phyloP scores from a whole-genome alignment of 73 alveolate species.

The Durusdinium trenchii region DNA sequence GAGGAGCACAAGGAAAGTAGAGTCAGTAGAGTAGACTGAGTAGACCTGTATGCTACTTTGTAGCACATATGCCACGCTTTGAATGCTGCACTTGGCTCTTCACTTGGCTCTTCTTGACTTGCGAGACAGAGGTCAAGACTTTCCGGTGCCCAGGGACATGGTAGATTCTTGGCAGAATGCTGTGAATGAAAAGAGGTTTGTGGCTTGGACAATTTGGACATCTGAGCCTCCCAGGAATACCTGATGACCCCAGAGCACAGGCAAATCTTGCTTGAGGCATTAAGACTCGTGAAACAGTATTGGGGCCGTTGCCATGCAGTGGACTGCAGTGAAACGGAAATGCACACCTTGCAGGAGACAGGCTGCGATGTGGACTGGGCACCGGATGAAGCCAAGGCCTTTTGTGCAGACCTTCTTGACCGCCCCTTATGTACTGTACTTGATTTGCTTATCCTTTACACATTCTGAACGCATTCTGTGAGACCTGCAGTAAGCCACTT shows the following conservation, averaged over 20 bases:
- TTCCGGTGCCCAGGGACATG: constrained; percentile 93
- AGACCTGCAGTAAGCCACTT: too few species aligned
- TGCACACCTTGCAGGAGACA: constrained; percentile 45
- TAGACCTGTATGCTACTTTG: not conserved
- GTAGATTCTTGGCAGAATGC: constrained; percentile 38
- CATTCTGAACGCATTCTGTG: too few species aligned
- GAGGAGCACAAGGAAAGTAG: not conserved
- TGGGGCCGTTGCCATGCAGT: too few species aligned
- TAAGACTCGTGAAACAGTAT: not conserved
- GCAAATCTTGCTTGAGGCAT: constrained; percentile 64
- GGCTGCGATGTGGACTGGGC: constrained; percentile 94
- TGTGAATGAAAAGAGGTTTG: not conserved
- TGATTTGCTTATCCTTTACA: too few species aligned
- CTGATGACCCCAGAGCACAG: constrained; percentile 91
- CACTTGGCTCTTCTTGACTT: not conserved
- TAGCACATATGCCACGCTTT: not conserved
- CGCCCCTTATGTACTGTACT: too few species aligned
- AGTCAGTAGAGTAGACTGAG: not conserved
- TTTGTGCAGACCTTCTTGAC: too few species aligned
- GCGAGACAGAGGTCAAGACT: constrained; percentile 51
- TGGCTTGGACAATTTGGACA: not conserved
- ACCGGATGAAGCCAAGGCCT: constrained; percentile 85
- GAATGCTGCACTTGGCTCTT: not conserved
- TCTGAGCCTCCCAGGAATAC: constrained; percentile 46
- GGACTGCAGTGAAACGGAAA: too few species aligned